Evolutionary conservation across 2,329 filamentous ascomycete species (phyloP).

Genomic region (Sclerotinia subarctica): DNA sequence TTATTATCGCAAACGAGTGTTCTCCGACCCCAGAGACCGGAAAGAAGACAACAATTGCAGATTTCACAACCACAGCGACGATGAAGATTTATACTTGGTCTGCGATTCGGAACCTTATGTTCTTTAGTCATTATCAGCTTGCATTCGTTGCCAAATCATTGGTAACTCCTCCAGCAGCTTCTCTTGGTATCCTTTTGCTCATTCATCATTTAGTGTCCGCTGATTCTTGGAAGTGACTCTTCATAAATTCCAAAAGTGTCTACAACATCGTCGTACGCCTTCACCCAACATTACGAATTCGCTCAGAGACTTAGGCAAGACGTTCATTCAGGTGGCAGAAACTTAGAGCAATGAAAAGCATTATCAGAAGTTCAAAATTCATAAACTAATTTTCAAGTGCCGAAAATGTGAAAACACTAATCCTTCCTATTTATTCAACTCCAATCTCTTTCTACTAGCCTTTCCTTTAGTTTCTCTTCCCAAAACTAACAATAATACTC

Average conservation of each 20-base stretch:
- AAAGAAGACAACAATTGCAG: neutral
- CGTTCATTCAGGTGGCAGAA: neutral
- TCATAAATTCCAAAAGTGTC: neutral
- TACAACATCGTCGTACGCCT: too few relatives aligned
- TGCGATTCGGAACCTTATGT: neutral
- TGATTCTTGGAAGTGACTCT: neutral
- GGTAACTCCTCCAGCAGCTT: neutral
- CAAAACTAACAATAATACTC: neutral
- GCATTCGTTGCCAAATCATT: neutral
- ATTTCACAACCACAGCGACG: neutral
- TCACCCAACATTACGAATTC: neutral
- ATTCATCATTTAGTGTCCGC: neutral
- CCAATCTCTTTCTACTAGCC: neutral
- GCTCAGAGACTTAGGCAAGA: neutral
- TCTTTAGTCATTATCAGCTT: neutral
- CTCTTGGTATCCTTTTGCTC: neutral
- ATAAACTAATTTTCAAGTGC: neutral
- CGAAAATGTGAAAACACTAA: neutral
- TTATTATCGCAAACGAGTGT: neutral
- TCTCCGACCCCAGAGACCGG: neutral
- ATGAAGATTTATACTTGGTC: neutral
- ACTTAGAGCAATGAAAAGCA: neutral
- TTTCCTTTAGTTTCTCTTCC: too few relatives aligned
- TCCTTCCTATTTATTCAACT: neutral
- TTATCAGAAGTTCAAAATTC: neutral